Percentiles rank a stretch among this genome's conserved stretches.
Evolutionary conservation across 106 monocot species (phyloP).

Genomic region (Agapanthus africanus): DNA sequence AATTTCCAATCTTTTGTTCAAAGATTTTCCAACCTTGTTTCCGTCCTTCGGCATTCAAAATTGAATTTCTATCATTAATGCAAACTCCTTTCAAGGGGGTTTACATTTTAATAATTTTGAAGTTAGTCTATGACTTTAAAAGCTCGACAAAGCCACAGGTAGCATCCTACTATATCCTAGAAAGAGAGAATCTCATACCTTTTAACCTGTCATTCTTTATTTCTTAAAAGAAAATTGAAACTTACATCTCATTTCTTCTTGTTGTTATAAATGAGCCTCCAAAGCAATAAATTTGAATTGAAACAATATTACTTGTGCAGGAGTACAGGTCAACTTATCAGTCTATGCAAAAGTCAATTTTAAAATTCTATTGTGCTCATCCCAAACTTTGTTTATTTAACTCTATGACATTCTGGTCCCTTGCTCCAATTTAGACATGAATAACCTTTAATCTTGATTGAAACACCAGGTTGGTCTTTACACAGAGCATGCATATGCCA

Average conservation of each 20-base stretch:
- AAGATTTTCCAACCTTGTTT: neutral
- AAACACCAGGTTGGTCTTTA: slow-evolving; percentile 40
- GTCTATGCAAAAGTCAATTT: neutral
- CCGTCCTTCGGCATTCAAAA: too few relatives aligned
- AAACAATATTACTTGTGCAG: neutral
- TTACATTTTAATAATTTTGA: too few relatives aligned
- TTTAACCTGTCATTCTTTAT: neutral
- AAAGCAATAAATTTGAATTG: neutral
- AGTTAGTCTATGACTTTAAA: too few relatives aligned
- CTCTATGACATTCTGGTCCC: neutral
- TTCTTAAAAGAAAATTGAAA: too few relatives aligned
- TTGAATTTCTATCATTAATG: too few relatives aligned
- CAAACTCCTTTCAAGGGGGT: too few relatives aligned
- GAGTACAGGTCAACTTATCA: neutral
- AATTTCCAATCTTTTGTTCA: too few relatives aligned
- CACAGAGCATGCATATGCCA: slow-evolving; percentile 31
- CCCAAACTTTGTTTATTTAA: neutral
- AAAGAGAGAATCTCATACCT: too few relatives aligned
- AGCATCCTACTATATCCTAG: too few relatives aligned
- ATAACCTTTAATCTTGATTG: neutral
- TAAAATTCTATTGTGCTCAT: neutral
- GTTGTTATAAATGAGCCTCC: too few relatives aligned
- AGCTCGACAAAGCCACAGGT: too few relatives aligned
- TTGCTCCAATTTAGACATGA: neutral
- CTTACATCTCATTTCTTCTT: too few relatives aligned